These are phyloP conservation scores for Leavenworthia alabamica DNA, from an alignment of 345 rosid species.

Conservation along the genomic window DNA sequence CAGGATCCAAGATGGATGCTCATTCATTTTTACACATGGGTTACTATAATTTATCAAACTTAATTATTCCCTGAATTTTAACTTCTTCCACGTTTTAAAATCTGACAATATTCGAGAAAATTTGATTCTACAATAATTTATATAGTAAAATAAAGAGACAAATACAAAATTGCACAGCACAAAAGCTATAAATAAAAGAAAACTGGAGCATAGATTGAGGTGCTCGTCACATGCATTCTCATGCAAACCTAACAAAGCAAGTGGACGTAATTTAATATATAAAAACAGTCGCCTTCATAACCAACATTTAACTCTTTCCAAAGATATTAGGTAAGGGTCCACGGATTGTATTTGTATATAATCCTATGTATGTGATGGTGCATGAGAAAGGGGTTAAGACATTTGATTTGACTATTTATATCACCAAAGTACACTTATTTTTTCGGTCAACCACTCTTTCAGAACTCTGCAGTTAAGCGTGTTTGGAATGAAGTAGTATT, in stretches of 20 bases:
- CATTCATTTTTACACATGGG: constrained; percentile 3
- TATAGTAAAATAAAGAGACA: constrained; percentile 9
- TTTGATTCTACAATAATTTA: neutral
- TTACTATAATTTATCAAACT: constrained; percentile 7
- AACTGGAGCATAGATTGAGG: constrained; percentile 27
- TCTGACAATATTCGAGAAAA: constrained; percentile 32
- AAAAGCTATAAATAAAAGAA: constrained; percentile 10
- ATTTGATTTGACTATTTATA: too few species aligned
- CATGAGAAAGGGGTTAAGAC: too few species aligned
- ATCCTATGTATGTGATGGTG: too few species aligned
- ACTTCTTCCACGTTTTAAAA: constrained; percentile 20
- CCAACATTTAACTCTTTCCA: constrained; percentile 4
- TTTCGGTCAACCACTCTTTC: too few species aligned
- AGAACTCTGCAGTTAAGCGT: too few species aligned
- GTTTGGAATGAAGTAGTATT: too few species aligned
- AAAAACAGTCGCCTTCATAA: neutral
- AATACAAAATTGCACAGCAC: constrained; percentile 29
- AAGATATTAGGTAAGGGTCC: constrained; percentile 14
- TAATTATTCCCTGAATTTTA: constrained; percentile 3
- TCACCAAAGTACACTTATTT: too few species aligned
- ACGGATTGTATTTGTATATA: constrained; percentile 29
- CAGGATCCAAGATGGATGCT: constrained; percentile 24
- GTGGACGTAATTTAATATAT: constrained; percentile 15
- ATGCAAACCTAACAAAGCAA: constrained; percentile 32
- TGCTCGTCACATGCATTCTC: constrained; percentile 32